These are phyloP conservation scores for Hypholoma fasciculare DNA, from an alignment of 768 basidiomycete species.

Conservation along the genomic window DNA sequence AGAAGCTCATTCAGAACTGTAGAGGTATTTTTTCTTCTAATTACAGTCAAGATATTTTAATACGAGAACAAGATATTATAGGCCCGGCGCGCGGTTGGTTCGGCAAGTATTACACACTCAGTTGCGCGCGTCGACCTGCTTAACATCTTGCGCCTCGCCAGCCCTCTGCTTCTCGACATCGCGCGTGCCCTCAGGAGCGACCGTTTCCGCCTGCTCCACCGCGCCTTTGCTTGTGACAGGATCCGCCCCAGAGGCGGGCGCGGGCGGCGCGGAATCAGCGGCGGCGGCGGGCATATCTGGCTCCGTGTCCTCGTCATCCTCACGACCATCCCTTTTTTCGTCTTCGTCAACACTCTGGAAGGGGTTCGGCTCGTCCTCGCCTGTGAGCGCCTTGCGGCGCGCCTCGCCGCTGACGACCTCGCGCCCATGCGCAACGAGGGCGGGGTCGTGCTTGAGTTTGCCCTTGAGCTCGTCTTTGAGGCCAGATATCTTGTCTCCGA, in stretches of 20 bases:
- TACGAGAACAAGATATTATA: no score
- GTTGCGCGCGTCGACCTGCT: constrained; percentile 10
- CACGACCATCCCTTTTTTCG: not conserved
- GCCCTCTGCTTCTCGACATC: constrained; percentile 22
- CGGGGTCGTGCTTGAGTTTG: constrained; percentile 25
- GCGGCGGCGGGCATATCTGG: not conserved
- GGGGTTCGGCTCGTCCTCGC: constrained; percentile 25
- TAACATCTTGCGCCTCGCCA: constrained; percentile 18
- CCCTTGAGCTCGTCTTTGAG: constrained; percentile 28
- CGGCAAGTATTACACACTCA: not conserved
- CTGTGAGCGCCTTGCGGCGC: constrained; percentile 22
- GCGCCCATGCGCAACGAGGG: constrained; percentile 24
- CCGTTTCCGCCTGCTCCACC: constrained; percentile 28
- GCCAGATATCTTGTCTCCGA: constrained; percentile 25
- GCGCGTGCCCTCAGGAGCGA: constrained; percentile 26
- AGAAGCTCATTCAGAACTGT: no score
- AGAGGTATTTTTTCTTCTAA: no score
- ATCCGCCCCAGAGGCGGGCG: constrained; percentile 6
- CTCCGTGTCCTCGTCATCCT: not conserved
- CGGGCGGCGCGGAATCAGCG: not conserved
- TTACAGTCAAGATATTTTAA: no score
- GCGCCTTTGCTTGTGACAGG: constrained; percentile 6
- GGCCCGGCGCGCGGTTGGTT: no score
- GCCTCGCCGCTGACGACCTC: constrained; percentile 24
- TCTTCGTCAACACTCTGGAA: constrained; percentile 17